These are phyloP conservation scores for Talaromyces proteolyticus DNA, from an alignment of 495 filamentous ascomycete genomes.

Conservation along the genomic window DNA sequence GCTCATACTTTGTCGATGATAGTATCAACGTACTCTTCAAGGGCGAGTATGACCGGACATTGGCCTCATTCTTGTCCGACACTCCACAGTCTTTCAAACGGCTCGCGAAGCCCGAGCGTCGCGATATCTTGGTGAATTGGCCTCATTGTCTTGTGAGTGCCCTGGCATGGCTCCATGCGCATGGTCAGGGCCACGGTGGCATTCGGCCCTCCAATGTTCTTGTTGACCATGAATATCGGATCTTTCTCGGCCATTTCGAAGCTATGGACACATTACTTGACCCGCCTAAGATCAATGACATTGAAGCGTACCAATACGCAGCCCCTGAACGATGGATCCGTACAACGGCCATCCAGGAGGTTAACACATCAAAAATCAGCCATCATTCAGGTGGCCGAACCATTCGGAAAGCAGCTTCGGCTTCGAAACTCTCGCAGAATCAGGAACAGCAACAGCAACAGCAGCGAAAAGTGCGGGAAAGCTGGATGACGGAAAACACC, in stretches of 20 bases:
- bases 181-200: conserved; percentile 67
- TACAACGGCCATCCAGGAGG: conserved; percentile 27
- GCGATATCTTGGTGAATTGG: conserved; percentile 71
- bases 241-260: conserved; percentile 71
- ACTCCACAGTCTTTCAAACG: conserved; percentile 61
- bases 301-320: conserved; percentile 82
- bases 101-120: conserved; percentile 64
- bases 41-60: conserved; percentile 66
- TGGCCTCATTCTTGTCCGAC: conserved; percentile 71
- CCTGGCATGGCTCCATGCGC: conserved; percentile 68
- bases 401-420: conserved; percentile 1
- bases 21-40: conserved; percentile 73
- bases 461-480: neutral
- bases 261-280: conserved; percentile 52
- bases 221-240: conserved; percentile 62
- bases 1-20: conserved; percentile 70
- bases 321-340: conserved; percentile 73
- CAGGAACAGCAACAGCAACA: no score
- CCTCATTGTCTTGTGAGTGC: conserved; percentile 80
- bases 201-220: conserved; percentile 81
- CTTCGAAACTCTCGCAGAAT: conserved; percentile 3
- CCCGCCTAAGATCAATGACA: conserved; percentile 51
- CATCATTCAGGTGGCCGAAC: conserved; percentile 46
- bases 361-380: conserved; percentile 15
- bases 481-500: conserved; percentile 14